Base-by-base conservation (phyloP, 1,139 yeast genomes). In the Schizosaccharomyces versatilis region DNA sequence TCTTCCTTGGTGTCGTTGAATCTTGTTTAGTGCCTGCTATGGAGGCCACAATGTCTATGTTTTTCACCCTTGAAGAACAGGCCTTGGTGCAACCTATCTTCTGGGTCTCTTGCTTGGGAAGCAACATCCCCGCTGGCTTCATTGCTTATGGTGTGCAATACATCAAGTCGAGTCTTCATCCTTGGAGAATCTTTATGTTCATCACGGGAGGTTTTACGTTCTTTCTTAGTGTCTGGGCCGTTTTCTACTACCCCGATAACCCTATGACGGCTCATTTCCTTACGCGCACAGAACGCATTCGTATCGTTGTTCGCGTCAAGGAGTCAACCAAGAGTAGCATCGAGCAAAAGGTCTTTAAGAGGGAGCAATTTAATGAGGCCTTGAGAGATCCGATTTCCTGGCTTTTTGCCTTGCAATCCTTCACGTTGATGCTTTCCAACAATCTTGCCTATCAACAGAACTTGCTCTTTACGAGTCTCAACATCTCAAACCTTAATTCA, bases 301-400 rank as follows among this genome's bases (percentile, higher is more conserved):
- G 74, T 65, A 73, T 73, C 12, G 70, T 77, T 41, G 75, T 75
- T 54, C 67, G 73, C 57, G 74, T 74, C 7, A 69, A 68, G 57
- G 59, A 63, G n/a, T 63, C 73, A 1, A 68, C 74, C 17, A 68
- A 68, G 57, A 62, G 73, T 3, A 64, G 77, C 3, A 71, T 74
- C 53, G 75, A 72, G 58, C 75, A 72, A 59, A 73, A 70, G 54
- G 59, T 59, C 12, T 71, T 74, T 61, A 74, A 74, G 61, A 69
- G 63, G 58, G 59, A 66, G 41, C 78, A 75, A 60, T 65, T 71
- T 17, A 58, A 65, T 24, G 78, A 75, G 62, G 70, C 74, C 1
- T 54, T 74, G 6, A 71, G 62, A 55, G 79, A 75, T 60, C 74
- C 74, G 14, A 65, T 73, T 42, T 66, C 77, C 3, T 75, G 76